phyloP scores from a whole-genome alignment of 1,284 basidiomycete species.

The Irpex sp. region DNA sequence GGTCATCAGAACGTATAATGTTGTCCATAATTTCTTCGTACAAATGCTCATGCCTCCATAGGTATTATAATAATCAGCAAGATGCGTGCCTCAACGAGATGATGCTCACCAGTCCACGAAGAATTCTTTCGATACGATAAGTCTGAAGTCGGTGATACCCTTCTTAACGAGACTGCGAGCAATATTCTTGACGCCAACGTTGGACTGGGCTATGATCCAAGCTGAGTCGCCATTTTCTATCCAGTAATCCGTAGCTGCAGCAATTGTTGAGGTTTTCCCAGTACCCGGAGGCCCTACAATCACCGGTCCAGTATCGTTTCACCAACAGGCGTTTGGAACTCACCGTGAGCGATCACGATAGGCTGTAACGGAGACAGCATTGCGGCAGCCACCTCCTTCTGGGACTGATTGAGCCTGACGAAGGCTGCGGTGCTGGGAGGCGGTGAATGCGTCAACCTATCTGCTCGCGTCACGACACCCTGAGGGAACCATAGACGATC shows the following conservation, averaged over 20 bases:
- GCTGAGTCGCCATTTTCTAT: conserved; percentile 6
- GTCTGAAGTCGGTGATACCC: conserved; percentile 31
- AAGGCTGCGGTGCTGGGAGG: not conserved
- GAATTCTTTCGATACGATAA: conserved; percentile 46
- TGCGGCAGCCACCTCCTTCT: conserved; percentile 8
- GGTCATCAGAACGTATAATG: conserved; percentile 34
- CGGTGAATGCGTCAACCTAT: too few relatives aligned
- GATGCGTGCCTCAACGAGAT: too few relatives aligned
- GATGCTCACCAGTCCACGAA: conserved; percentile 36
- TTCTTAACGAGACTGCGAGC: conserved; percentile 34
- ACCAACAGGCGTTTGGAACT: not conserved
- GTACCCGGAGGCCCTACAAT: conserved; percentile 27
- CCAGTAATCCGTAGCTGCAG: conserved; percentile 20
- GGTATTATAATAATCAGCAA: not conserved
- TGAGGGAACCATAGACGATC: conserved; percentile 9
- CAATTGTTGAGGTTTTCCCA: conserved; percentile 29
- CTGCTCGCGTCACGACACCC: not conserved
- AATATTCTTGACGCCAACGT: conserved; percentile 45
- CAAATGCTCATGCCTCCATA: conserved; percentile 41
- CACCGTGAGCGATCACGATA: conserved; percentile 11
- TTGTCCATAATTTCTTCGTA: conserved; percentile 29
- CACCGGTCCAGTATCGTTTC: conserved; percentile 3
- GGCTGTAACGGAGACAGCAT: conserved; percentile 8
- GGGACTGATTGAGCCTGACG: conserved; percentile 5
- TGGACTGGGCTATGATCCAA: conserved; percentile 30